Conservation (phyloP, 2,329 filamentous ascomycete genomes). For the Ceratocystis alfenasii region DNA sequence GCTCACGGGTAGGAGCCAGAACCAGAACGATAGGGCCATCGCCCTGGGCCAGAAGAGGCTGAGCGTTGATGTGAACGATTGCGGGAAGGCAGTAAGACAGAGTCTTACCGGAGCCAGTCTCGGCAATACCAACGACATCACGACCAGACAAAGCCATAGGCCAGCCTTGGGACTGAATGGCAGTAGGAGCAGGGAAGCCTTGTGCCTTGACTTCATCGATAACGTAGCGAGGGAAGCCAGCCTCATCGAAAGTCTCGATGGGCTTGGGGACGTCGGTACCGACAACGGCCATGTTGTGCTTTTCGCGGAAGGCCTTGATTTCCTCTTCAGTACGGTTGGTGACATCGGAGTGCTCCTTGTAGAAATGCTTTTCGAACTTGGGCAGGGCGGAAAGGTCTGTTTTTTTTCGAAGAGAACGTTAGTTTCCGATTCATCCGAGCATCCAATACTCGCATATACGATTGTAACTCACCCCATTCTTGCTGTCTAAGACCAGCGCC, state of each 20-base stretch:
- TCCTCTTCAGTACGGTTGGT: conserved; percentile 61
- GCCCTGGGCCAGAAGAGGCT: conserved; percentile 86
- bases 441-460: background rate
- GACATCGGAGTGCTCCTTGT: conserved; percentile 85
- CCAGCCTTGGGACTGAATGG: conserved; percentile 98
- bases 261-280: conserved; percentile 79
- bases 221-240: conserved; percentile 90
- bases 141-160: conserved; percentile 97
- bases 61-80: conserved; percentile 98
- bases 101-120: conserved; percentile 98
- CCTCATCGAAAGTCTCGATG: conserved; percentile 94
- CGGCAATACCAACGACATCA: conserved; percentile 96
- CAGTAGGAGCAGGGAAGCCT: conserved; percentile 83
- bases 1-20: conserved; percentile 88
- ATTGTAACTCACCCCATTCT: conserved; percentile 59
- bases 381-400: conserved; percentile 65
- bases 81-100: conserved; percentile 95
- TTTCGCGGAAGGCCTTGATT: conserved; percentile 75
- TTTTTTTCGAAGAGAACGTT: background rate
- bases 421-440: background rate
- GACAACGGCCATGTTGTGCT: conserved; percentile 71
- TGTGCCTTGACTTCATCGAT: conserved; percentile 98
- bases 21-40: conserved; percentile 96
- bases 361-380: conserved; percentile 99
- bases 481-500: conserved; percentile 80